Conservation (phyloP, 257 asterid species). For the Scutellaria galericulata region DNA sequence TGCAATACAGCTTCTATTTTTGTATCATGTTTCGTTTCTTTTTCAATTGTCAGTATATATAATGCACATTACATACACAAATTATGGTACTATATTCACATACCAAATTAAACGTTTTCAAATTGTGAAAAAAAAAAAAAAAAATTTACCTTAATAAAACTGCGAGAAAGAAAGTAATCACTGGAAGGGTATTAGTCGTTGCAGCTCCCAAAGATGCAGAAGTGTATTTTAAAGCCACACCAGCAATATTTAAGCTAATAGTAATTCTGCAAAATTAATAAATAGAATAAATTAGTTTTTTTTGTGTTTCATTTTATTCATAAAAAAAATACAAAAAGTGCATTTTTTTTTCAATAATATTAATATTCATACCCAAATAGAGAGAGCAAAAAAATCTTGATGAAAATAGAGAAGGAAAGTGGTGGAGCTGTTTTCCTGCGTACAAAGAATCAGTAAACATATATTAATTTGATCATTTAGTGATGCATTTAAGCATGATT, state of each 20-base stretch:
- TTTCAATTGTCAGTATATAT: no score
- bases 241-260: constrained; percentile 60
- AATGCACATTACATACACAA: no score
- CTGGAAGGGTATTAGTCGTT: constrained; percentile 72
- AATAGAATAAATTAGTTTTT: not conserved
- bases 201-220: constrained; percentile 89
- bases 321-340: not conserved
- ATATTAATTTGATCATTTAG: no score
- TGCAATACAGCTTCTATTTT: no score
- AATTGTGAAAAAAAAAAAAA: not conserved
- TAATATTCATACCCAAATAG: constrained; percentile 56
- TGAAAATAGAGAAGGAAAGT: constrained; percentile 48
- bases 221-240: constrained; percentile 66
- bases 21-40: no score
- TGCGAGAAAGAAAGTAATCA: constrained; percentile 76
- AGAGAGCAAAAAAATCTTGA: constrained; percentile 72
- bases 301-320: not conserved
- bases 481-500: no score
- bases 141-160: constrained; percentile 58
- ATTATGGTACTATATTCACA: no score
- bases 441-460: not conserved
- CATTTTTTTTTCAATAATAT: not conserved
- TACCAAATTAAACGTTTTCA: no score
- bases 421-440: constrained; percentile 78
- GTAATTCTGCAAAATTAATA: constrained; percentile 55